phyloP scores from a whole-genome alignment of 257 asterid genomes.

The Jasminum sambac region DNA sequence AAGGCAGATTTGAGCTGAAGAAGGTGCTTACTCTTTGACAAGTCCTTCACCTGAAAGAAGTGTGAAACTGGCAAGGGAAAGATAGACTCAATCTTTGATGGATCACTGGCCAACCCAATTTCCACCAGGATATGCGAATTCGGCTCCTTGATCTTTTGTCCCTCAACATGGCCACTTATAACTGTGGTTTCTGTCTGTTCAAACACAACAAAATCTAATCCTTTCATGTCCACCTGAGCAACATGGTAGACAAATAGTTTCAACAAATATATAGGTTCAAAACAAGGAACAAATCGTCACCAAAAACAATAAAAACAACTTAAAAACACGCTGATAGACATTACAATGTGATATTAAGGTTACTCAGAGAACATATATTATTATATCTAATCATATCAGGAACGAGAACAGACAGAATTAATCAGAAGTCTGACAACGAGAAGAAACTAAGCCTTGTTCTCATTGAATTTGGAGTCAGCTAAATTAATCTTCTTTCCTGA shows the following conservation, averaged over 20 bases:
- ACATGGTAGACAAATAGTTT: conserved; percentile 49
- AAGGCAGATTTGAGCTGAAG: conserved; percentile 71
- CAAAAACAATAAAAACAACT: background rate
- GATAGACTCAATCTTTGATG: conserved; percentile 63
- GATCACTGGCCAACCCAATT: conserved; percentile 64
- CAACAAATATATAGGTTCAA: conserved; percentile 8
- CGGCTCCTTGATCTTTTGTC: conserved; percentile 62
- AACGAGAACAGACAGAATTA: conserved; percentile 6
- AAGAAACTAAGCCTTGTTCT: background rate
- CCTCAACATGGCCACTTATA: conserved; percentile 83
- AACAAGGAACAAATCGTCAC: conserved; percentile 9
- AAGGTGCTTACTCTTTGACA: conserved; percentile 83
- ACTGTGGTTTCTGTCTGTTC: conserved; percentile 84
- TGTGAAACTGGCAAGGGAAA: conserved; percentile 90
- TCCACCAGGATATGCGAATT: conserved; percentile 72
- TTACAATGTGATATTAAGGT: background rate
- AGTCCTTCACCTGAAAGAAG: conserved; percentile 92
- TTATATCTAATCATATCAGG: background rate
- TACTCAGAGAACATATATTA: conserved; percentile 1
- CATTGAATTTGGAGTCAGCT: background rate
- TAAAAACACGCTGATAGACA: conserved; percentile 1
- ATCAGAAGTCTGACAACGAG: background rate
- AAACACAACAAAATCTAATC: conserved; percentile 76
- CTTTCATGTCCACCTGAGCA: conserved; percentile 61
- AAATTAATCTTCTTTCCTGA: background rate